phyloP scores from a whole-genome alignment of 768 basidiomycete species.

The Termitomyces bulborhizus region DNA sequence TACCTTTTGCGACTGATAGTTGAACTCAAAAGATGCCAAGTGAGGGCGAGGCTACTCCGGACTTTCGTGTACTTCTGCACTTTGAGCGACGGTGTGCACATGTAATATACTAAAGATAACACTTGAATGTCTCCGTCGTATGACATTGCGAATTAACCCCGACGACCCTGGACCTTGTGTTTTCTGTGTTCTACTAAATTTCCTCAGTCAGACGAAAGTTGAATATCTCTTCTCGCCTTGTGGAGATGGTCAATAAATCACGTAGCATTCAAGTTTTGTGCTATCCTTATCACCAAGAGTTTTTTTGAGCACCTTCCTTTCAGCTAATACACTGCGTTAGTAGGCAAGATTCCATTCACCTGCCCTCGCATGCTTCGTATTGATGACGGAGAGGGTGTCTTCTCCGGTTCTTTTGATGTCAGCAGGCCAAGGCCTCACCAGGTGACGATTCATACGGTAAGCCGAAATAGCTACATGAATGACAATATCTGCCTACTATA shows the following conservation, averaged over 20 bases:
- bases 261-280: background rate
- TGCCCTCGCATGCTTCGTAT: background rate
- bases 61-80: slow-evolving; percentile 5
- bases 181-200: too few species aligned
- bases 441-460: background rate
- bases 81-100: background rate
- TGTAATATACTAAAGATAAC: background rate
- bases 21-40: slow-evolving; percentile 7
- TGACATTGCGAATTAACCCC: background rate
- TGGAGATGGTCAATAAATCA: background rate
- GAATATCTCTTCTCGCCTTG: background rate
- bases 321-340: background rate
- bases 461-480: background rate
- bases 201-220: background rate
- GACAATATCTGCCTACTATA: background rate
- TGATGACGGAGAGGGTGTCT: background rate
- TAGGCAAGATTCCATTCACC: background rate
- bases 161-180: background rate
- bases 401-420: background rate
- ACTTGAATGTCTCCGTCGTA: background rate
- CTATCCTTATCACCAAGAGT: too few species aligned
- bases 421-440: background rate
- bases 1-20: background rate
- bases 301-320: background rate
- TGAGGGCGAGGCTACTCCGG: background rate